phyloP scores from a whole-genome alignment of 768 basidiomycete genomes.

The Tubosaeta sp. region DNA sequence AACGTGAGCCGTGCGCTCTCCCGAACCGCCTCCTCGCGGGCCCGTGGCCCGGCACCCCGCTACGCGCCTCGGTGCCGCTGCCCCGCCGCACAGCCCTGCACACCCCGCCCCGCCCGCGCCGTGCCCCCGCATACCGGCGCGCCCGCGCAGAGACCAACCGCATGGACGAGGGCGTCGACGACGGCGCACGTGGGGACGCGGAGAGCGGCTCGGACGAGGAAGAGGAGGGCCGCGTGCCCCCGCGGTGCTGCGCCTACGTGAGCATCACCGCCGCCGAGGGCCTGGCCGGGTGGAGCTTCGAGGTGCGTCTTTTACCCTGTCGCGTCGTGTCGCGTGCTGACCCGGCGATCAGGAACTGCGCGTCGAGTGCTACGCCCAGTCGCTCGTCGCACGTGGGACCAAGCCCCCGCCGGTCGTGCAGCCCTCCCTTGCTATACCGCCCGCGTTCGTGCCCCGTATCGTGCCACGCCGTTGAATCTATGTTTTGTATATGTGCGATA shows the following conservation, averaged over 20 bases:
- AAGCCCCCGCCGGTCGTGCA: conserved; percentile 15
- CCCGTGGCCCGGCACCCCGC: conserved; percentile 18
- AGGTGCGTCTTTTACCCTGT: conserved; percentile 12
- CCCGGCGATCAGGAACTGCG: conserved; percentile 19
- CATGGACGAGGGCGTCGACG: background rate
- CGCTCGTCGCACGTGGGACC: conserved; percentile 21
- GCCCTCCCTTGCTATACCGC: conserved; percentile 24
- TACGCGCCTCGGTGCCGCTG: conserved; percentile 21
- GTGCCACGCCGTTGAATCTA: background rate
- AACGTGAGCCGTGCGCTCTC: background rate
- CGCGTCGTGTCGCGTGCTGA: background rate
- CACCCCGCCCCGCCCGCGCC: background rate
- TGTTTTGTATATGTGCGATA: background rate
- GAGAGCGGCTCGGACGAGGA: background rate
- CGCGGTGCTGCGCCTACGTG: conserved; percentile 17
- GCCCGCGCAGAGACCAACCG: background rate
- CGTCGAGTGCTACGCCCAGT: conserved; percentile 29
- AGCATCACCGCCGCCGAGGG: conserved; percentile 27
- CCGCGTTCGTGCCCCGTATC: conserved; percentile 23
- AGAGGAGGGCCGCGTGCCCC: background rate
- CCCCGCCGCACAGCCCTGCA: conserved; percentile 10
- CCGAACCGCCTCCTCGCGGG: background rate
- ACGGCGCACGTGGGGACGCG: background rate
- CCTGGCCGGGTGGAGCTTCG: conserved; percentile 25
- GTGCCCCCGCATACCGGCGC: background rate